Conservation (phyloP, 2,329 filamentous ascomycete species). For the Pyrenophora graminea region DNA sequence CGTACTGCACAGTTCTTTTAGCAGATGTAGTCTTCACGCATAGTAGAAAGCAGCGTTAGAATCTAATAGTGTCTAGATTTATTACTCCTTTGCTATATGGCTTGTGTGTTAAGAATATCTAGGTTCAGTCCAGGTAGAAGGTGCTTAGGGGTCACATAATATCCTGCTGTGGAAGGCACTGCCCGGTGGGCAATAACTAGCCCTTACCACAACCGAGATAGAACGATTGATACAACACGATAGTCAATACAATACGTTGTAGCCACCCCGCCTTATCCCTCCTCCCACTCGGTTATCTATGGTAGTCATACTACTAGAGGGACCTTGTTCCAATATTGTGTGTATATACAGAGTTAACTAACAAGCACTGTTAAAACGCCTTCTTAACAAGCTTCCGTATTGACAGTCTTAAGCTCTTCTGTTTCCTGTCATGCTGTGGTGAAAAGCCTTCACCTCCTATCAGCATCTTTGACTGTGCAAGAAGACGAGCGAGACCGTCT, state of each 20-base stretch:
- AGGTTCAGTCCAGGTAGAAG: neutral
- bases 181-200: neutral
- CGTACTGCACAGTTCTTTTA: neutral
- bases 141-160: neutral
- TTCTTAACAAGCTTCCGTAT: neutral
- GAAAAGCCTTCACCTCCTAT: neutral
- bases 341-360: neutral
- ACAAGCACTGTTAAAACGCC: neutral
- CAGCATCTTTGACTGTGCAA: conserved; percentile 15
- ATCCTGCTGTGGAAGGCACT: neutral
- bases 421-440: neutral
- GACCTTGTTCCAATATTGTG: neutral
- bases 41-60: neutral
- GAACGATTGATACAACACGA: no score
- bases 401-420: neutral
- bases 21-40: neutral
- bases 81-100: neutral
- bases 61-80: neutral
- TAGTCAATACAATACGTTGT: neutral
- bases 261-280: neutral
- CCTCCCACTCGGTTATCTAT: neutral
- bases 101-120: neutral
- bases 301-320: conserved; percentile 2
- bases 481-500: conserved; percentile 37
- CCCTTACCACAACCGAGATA: neutral